Evolutionary conservation across 805 yeast species (phyloP).

Genomic region (Metschnikowia proteae): DNA sequence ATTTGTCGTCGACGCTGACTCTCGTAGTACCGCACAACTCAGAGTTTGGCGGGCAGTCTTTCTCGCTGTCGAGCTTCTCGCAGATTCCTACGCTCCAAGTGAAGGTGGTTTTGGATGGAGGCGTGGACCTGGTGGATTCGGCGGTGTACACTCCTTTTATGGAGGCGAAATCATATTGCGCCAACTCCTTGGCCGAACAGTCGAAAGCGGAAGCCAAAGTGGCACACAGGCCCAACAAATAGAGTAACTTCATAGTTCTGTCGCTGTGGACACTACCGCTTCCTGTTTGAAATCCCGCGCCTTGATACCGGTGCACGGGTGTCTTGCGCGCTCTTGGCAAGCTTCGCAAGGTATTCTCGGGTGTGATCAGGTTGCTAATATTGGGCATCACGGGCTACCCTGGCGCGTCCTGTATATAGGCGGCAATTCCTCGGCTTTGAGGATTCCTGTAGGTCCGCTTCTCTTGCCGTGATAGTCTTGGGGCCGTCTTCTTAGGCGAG

Average conservation of each 20-base stretch:
- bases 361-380: too few species aligned
- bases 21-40: slow-evolving; percentile 74
- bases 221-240: slow-evolving; percentile 11
- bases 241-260: slow-evolving; percentile 37
- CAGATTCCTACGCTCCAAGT: slow-evolving; percentile 76
- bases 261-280: not conserved
- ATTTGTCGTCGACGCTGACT: slow-evolving; percentile 46
- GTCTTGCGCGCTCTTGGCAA: not conserved
- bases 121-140: slow-evolving; percentile 52
- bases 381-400: too few species aligned
- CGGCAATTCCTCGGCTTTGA: too few species aligned
- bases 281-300: slow-evolving; percentile 16
- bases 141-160: slow-evolving; percentile 49
- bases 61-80: slow-evolving; percentile 35
- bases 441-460: too few species aligned
- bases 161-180: slow-evolving; percentile 39
- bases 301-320: slow-evolving; percentile 26
- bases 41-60: slow-evolving; percentile 64
- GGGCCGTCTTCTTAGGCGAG: too few species aligned
- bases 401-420: too few species aligned
- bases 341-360: not conserved
- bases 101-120: slow-evolving; percentile 65
- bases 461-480: too few species aligned
- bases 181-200: slow-evolving; percentile 35
- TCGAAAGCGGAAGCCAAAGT: slow-evolving; percentile 24